These are phyloP conservation scores for Nematodospora valgi DNA, from an alignment of 805 yeast genomes.

Conservation along the genomic window DNA sequence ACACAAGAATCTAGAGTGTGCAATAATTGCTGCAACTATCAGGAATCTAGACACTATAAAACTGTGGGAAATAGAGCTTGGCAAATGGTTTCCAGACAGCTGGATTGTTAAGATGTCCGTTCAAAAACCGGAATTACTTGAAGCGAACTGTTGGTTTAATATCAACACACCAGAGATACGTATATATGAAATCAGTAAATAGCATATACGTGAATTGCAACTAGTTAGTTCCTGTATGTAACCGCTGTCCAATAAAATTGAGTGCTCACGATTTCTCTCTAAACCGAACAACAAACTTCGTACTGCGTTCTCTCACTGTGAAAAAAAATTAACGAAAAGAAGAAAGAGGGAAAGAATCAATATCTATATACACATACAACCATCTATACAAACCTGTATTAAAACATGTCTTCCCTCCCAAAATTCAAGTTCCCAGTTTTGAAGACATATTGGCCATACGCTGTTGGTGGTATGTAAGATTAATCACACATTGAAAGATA, in stretches of 20 bases:
- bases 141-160: constrained; percentile 18
- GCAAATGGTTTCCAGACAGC: constrained; percentile 14
- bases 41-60: constrained; percentile 46
- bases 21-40: constrained; percentile 69
- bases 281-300: not conserved
- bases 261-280: not conserved
- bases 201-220: not conserved
- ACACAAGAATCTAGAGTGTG: constrained; percentile 23
- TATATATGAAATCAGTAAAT: constrained; percentile 18
- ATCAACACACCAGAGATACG: constrained; percentile 25
- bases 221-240: constrained; percentile 8
- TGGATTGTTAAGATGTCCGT: constrained; percentile 18
- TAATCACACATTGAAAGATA: too few relatives aligned
- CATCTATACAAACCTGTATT: too few relatives aligned
- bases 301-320: too few relatives aligned
- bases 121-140: constrained; percentile 10
- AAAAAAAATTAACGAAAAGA: not conserved
- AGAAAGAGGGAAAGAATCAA: too few relatives aligned
- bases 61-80: constrained; percentile 29
- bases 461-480: constrained; percentile 66
- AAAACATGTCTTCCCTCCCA: constrained; percentile 15
- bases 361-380: too few relatives aligned
- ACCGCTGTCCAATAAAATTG: constrained; percentile 10
- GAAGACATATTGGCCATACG: constrained; percentile 86
- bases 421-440: constrained; percentile 50